Evolutionary conservation across 345 rosid species (phyloP).

Genomic region (Cardamine chenopodiifolia): DNA sequence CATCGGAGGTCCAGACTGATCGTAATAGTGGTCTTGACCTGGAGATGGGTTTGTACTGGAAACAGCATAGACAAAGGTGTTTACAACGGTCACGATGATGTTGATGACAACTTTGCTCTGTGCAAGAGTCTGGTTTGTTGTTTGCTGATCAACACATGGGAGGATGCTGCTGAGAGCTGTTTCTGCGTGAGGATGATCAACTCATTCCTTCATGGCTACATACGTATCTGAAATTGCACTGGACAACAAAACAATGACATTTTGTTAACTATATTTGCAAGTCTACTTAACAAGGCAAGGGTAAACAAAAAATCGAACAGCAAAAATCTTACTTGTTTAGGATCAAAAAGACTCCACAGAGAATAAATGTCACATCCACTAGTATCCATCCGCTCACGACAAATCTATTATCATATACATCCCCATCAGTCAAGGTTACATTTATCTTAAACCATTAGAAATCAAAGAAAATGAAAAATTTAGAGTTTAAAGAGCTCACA

Average conservation of each 20-base stretch:
- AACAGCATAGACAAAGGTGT: conserved; percentile 70
- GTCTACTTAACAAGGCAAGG: neutral
- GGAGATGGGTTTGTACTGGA: conserved; percentile 78
- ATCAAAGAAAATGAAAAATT: conserved; percentile 8
- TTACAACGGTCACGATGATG: conserved; percentile 75
- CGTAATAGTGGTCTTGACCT: conserved; percentile 55
- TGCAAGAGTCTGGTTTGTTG: conserved; percentile 81
- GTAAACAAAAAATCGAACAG: conserved; percentile 21
- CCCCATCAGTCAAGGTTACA: conserved; percentile 11
- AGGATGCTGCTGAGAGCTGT: conserved; percentile 91
- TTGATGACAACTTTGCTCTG: conserved; percentile 93
- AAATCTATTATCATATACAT: conserved; percentile 54
- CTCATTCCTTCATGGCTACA: conserved; percentile 95
- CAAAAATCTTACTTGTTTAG: conserved; percentile 70
- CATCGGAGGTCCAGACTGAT: conserved; percentile 87
- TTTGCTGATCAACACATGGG: conserved; percentile 88
- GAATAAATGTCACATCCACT: conserved; percentile 82
- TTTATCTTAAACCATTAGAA: neutral
- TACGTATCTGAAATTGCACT: conserved; percentile 90
- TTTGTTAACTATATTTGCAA: neutral
- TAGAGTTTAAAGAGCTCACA: conserved; percentile 54
- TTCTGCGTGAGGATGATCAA: conserved; percentile 80
- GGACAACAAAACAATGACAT: conserved; percentile 22
- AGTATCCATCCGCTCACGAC: conserved; percentile 88
- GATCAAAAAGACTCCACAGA: conserved; percentile 80